These are phyloP conservation scores for Lepiota subincarnata DNA, from an alignment of 768 basidiomycete species.

Conservation along the genomic window DNA sequence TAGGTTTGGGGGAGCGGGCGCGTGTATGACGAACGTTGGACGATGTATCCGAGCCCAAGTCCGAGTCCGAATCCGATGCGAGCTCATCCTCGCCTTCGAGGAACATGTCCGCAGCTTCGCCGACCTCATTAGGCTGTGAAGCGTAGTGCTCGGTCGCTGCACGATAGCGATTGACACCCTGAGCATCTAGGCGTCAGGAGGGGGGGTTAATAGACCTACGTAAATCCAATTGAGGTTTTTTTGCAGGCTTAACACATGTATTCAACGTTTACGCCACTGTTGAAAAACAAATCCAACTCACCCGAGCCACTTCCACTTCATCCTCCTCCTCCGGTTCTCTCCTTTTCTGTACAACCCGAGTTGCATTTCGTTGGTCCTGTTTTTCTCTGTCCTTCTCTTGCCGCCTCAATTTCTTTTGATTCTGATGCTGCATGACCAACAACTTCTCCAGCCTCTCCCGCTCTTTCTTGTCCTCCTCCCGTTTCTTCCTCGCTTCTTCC, in stretches of 20 bases:
- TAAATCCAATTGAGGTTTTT: constrained; percentile 7
- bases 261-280: background rate
- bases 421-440: background rate
- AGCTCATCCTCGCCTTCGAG: constrained; percentile 11
- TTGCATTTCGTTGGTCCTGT: background rate
- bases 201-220: constrained; percentile 10
- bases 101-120: background rate
- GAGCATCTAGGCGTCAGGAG: background rate
- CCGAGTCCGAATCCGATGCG: background rate
- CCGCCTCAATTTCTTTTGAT: constrained; percentile 8
- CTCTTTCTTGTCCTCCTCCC: constrained; percentile 10
- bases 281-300: background rate
- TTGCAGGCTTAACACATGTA: background rate
- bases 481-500: constrained; percentile 3
- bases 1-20: background rate
- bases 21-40: background rate
- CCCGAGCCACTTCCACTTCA: background rate
- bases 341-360: background rate
- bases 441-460: background rate
- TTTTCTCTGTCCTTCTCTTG: constrained; percentile 1
- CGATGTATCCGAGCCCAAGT: background rate
- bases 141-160: constrained; percentile 4
- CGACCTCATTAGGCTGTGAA: background rate
- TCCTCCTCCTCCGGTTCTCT: background rate
- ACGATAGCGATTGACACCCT: background rate